A percentile compares a stretch with the other conserved stretches of the same genome.
Evolutionary conservation across 2,329 filamentous ascomycete genomes (phyloP).

Genomic region (Coleophoma eucalyptorum): DNA sequence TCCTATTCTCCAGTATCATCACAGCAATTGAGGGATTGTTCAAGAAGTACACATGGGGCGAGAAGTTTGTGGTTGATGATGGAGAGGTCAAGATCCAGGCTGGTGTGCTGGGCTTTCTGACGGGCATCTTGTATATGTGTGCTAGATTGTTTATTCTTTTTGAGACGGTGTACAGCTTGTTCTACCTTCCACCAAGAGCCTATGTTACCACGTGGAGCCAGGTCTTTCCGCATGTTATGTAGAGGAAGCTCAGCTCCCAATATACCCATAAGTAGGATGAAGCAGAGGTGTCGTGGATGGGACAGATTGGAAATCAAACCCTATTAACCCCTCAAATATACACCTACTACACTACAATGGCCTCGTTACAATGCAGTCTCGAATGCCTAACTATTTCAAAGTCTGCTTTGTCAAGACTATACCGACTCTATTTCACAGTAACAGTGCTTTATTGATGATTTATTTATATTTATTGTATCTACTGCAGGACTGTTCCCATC

Average conservation of each 20-base stretch:
- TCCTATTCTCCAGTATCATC: neutral
- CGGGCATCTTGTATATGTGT: neutral
- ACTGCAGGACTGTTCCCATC: neutral
- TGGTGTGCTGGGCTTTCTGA: neutral
- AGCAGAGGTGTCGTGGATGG: too few relatives aligned
- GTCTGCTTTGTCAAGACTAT: too few relatives aligned
- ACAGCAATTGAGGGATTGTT: neutral
- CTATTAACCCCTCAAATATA: too few relatives aligned
- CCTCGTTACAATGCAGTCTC: too few relatives aligned
- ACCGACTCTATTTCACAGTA: neutral
- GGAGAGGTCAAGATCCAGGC: neutral
- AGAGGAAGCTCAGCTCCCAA: neutral
- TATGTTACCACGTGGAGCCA: slow-evolving; percentile 1
- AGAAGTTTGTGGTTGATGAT: neutral
- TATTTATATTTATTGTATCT: neutral
- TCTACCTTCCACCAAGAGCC: neutral
- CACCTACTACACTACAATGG: neutral
- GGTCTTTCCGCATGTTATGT: neutral
- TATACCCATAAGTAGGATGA: neutral
- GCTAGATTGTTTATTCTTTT: neutral
- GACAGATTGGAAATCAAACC: too few relatives aligned
- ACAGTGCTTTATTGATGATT: neutral
- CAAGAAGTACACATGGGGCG: neutral
- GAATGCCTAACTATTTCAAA: too few relatives aligned
- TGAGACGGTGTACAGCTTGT: neutral